Conservation (phyloP, 176 grass and related monocot genomes). For the Lolium multiflorum region DNA sequence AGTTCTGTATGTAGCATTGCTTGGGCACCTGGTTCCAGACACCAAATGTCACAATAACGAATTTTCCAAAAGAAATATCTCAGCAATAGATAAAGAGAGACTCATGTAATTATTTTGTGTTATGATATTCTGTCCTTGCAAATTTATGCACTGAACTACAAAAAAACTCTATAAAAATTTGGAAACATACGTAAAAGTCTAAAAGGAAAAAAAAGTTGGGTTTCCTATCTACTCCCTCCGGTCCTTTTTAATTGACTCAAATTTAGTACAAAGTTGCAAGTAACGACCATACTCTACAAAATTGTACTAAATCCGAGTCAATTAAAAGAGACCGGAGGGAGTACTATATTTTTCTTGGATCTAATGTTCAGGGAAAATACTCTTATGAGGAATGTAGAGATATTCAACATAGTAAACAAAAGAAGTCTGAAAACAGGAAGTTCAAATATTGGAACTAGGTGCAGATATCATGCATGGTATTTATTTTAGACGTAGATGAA, state of each 20-base stretch:
- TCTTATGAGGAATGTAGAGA: background rate
- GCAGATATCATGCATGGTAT: background rate
- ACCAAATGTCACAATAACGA: slow-evolving; percentile 11
- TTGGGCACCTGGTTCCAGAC: slow-evolving; percentile 25
- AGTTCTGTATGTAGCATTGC: slow-evolving; percentile 44
- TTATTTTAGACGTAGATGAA: slow-evolving; percentile 13
- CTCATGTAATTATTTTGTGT: background rate
- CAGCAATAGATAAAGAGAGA: background rate
- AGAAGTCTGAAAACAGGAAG: background rate
- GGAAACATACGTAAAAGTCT: background rate
- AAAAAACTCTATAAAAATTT: background rate
- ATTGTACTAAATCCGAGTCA: no score
- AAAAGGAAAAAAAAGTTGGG: background rate
- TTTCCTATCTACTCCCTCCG: background rate
- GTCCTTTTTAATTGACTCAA: no score
- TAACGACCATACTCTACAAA: no score
- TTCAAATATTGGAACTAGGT: slow-evolving; percentile 6
- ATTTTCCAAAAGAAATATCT: background rate
- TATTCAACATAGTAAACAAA: slow-evolving; percentile 1
- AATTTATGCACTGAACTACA: background rate
- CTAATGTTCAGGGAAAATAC: background rate
- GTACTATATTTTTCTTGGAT: background rate
- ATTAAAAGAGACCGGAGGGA: no score
- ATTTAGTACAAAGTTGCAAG: no score
- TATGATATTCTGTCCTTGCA: background rate